These are phyloP conservation scores for Chlorella sp. DNA, from an alignment of 139 green algal species.

Conservation along the genomic window DNA sequence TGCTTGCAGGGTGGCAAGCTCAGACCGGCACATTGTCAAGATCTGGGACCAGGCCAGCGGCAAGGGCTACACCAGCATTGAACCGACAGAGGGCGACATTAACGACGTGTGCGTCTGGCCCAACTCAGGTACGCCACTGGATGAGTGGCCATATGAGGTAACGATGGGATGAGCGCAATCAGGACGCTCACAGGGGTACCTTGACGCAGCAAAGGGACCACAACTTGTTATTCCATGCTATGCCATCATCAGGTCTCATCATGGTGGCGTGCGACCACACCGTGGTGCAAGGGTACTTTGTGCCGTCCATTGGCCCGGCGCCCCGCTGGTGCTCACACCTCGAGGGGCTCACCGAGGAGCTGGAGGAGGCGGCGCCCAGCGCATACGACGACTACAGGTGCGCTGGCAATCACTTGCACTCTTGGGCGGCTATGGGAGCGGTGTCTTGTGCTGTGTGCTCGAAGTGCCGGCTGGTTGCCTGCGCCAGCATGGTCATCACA, in stretches of 20 bases:
- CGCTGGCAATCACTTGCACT: too few relatives aligned
- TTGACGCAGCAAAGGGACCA: too few relatives aligned
- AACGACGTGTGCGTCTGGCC: constrained; percentile 84
- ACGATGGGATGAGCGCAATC: too few relatives aligned
- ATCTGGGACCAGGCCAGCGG: constrained; percentile 54
- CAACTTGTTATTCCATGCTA: too few relatives aligned
- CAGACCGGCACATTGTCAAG: constrained; percentile 86
- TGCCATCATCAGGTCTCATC: constrained; percentile 32
- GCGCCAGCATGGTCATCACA: too few relatives aligned
- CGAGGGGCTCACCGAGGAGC: constrained; percentile 93
- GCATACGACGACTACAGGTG: constrained; percentile 97
- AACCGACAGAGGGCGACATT: constrained; percentile 71
- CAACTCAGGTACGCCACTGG: constrained; percentile 38
- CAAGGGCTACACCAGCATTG: constrained; percentile 67
- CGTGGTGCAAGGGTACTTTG: constrained; percentile 74
- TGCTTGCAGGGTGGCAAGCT: constrained; percentile 52
- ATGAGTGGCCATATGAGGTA: too few relatives aligned
- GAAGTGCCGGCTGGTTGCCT: too few relatives aligned
- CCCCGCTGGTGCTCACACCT: constrained; percentile 94
- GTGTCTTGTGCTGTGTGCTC: too few relatives aligned
- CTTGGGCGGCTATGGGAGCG: too few relatives aligned
- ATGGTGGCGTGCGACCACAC: constrained; percentile 25
- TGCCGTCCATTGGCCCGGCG: constrained; percentile 86
- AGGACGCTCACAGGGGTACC: too few relatives aligned
- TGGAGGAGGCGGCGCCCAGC: constrained; percentile 80